Percentiles rank a stretch among this genome's conserved stretches.
Evolutionary conservation across 306 rosid species (phyloP).

Genomic region (Malus domestica): DNA sequence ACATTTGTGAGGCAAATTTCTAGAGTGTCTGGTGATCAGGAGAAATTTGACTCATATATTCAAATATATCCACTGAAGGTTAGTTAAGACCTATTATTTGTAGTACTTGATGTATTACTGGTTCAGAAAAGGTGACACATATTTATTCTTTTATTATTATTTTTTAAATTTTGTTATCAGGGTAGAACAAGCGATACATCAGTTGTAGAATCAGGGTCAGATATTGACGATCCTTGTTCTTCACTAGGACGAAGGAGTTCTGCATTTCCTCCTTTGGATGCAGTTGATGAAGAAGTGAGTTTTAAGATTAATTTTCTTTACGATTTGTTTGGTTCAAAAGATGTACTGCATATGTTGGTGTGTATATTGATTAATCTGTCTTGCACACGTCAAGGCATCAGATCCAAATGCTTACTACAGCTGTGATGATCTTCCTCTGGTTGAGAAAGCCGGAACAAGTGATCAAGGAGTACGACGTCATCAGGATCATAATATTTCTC

Average conservation of each 20-base stretch:
- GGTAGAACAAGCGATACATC: slow-evolving; percentile 59
- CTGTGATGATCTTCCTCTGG: slow-evolving; percentile 59
- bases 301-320: background rate
- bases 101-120: slow-evolving; percentile 1
- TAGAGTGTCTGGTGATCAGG: slow-evolving; percentile 36
- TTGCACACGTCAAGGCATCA: slow-evolving; percentile 40
- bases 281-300: slow-evolving; percentile 83
- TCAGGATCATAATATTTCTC: slow-evolving; percentile 26
- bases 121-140: background rate
- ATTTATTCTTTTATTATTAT: background rate
- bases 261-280: slow-evolving; percentile 45
- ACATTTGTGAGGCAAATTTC: slow-evolving; percentile 63
- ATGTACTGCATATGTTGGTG: background rate
- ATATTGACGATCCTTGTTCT: slow-evolving; percentile 63
- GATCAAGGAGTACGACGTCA: slow-evolving; percentile 19
- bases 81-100: slow-evolving; percentile 18
- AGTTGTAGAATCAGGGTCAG: slow-evolving; percentile 64
- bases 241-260: slow-evolving; percentile 43
- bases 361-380: slow-evolving; percentile 9
- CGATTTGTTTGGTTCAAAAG: slow-evolving; percentile 3
- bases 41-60: slow-evolving; percentile 36
- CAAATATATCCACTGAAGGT: slow-evolving; percentile 53
- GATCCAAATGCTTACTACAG: slow-evolving; percentile 62
- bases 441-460: slow-evolving; percentile 26
- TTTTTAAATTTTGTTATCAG: slow-evolving; percentile 20